These are phyloP conservation scores for Diaporthe destruens DNA, from an alignment of 2,329 filamentous ascomycete species.

Conservation along the genomic window DNA sequence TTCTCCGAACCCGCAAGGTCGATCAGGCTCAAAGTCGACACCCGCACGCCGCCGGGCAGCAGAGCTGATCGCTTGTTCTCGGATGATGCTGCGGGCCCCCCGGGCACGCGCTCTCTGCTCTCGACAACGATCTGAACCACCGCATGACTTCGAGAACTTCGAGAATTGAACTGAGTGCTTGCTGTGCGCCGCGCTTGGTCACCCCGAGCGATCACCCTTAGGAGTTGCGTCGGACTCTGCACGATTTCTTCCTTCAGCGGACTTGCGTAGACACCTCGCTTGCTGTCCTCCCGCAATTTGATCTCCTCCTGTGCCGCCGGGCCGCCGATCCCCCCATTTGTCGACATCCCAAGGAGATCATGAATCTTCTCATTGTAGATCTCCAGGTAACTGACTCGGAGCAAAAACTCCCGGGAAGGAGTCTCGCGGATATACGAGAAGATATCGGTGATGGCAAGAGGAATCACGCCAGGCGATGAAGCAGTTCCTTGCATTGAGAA, in stretches of 20 bases:
- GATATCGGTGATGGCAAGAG: conserved; percentile 96
- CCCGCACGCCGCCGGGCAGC: conserved; percentile 88
- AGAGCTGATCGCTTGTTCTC: conserved; percentile 78
- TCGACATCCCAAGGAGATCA: conserved; percentile 85
- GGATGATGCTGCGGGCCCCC: conserved; percentile 52
- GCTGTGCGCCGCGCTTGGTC: conserved; percentile 91
- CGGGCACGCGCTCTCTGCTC: conserved; percentile 86
- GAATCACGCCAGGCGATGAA: conserved; percentile 94
- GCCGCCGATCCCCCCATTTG: conserved; percentile 66
- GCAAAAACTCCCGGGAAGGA: conserved; percentile 90
- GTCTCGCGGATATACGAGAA: conserved; percentile 99
- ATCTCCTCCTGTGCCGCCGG: conserved; percentile 85
- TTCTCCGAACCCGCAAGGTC: conserved; percentile 97
- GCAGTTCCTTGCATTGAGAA: conserved; percentile 99
- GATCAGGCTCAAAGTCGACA: conserved; percentile 94
- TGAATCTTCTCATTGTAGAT: conserved; percentile 99
- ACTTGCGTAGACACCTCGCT: conserved; percentile 94
- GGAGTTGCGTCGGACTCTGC: conserved; percentile 93
- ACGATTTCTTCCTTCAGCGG: conserved; percentile 98
- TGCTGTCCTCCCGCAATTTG: conserved; percentile 95
- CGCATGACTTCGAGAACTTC: conserved; percentile 96
- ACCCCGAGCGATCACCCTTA: conserved; percentile 94
- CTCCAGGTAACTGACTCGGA: conserved; percentile 97
- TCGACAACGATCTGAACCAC: conserved; percentile 99
- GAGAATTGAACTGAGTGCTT: conserved; percentile 96